Evolutionary conservation across 1,139 yeast species (phyloP), one percentile per base, ranked within the genome.

Genomic region (Kodamaea derodonti): DNA sequence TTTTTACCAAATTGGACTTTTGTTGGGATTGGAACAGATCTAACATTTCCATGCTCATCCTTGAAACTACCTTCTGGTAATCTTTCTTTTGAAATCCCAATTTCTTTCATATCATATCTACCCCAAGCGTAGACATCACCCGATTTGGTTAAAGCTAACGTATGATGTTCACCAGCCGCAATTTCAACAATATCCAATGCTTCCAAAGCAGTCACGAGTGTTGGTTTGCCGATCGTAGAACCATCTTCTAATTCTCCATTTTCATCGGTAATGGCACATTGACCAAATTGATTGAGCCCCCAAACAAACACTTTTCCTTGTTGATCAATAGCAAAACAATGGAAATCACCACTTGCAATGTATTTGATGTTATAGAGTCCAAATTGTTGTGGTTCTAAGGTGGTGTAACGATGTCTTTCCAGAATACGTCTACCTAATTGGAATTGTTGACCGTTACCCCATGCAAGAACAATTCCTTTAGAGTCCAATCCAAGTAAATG

Each of bases 241-340:
- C 95, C 97, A 54, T 87, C 96, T 48, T 82, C 92, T 35, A 58
- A 63, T 36, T 69, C 70, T 24, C 78, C 79, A 33, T 62, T 48
- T 2, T 59, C 49, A 32, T 67, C 65, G 1, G 90, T 76, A 31
- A 84, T 69, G 35, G 95, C 97, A 68, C 97, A 87, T 63, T 92
- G 98, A 14, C 98, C 97, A 54, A 79, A 92, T 58, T 92, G 96
- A 56, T 92, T 94, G 48, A 92, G 71, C 4, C 99, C 99, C 98
- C 98, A 92, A 3, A 92, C 75, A 46, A 72, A 75, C 1, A 92
- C 86, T 27, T 73, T 71, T 33, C 84, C 87, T 25, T 79, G 74
- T 22, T 71, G 69, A 43, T 84, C 85, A 43, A 92, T 75, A 5
- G 98, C 99, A 69, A 92, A 90, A 46, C 96, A 84, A 55, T 90